phyloP scores from a whole-genome alignment of 495 filamentous ascomycete species.

The Filosporella fistucella region DNA sequence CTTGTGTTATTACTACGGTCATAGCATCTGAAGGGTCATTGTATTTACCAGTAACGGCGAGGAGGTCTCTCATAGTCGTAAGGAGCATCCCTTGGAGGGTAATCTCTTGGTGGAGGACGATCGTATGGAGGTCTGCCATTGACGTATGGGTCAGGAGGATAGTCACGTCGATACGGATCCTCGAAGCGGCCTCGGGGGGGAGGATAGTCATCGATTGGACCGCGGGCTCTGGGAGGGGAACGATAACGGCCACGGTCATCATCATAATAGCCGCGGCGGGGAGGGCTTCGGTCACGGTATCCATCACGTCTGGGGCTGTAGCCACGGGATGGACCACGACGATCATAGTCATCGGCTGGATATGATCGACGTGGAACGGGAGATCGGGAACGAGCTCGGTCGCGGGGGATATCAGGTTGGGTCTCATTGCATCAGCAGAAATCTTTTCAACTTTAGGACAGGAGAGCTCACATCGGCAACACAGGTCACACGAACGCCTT shows the following conservation, averaged over 20 bases:
- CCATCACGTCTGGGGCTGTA: constrained; percentile 71
- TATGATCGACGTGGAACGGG: constrained; percentile 66
- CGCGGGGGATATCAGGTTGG: constrained; percentile 64
- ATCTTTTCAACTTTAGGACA: too few species aligned
- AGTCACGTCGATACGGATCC: constrained; percentile 59
- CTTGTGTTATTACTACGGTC: too few species aligned
- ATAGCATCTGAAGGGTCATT: too few species aligned
- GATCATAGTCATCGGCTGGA: constrained; percentile 71
- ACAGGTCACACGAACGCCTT: constrained; percentile 78
- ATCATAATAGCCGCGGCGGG: constrained; percentile 81
- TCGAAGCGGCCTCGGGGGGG: constrained; percentile 55
- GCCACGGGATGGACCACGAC: constrained; percentile 71
- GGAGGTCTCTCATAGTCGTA: constrained; percentile 41
- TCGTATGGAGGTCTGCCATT: constrained; percentile 52
- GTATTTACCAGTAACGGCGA: constrained; percentile 22
- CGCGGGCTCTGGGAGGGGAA: constrained; percentile 63
- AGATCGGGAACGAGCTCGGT: constrained; percentile 73
- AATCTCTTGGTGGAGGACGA: constrained; percentile 50
- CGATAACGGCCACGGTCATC: constrained; percentile 58
- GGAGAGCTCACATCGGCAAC: constrained; percentile 70
- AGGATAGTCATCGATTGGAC: constrained; percentile 69
- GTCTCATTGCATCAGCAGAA: constrained; percentile 27
- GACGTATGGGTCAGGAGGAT: constrained; percentile 57
- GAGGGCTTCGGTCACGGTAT: constrained; percentile 82
- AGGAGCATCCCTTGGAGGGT: constrained; percentile 46